These are phyloP conservation scores for Dendrothele bispora DNA, from an alignment of 768 basidiomycete species.

Conservation along the genomic window DNA sequence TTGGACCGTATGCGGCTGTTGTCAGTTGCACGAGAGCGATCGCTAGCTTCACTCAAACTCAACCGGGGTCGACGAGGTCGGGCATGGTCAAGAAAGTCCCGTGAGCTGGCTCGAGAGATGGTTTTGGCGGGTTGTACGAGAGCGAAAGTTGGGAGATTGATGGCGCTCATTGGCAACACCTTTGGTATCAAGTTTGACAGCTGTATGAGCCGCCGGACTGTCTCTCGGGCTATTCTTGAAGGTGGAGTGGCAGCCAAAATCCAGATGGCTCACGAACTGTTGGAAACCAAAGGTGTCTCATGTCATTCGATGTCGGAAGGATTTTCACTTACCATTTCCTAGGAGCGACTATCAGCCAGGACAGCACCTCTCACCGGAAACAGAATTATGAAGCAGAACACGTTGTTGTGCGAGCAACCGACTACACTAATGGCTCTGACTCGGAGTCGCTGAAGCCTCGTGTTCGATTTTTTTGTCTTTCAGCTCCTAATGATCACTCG, in stretches of 20 bases:
- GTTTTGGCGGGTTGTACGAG: background rate
- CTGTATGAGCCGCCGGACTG: constrained; percentile 12
- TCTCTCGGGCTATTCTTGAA: constrained; percentile 15
- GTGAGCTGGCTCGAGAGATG: no score
- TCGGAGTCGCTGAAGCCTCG: background rate
- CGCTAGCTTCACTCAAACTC: no score
- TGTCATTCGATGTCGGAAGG: background rate
- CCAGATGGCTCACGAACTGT: constrained; percentile 21
- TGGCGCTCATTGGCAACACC: background rate
- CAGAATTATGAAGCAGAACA: constrained; percentile 14
- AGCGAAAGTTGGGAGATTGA: background rate
- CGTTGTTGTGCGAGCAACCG: background rate
- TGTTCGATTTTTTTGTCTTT: background rate
- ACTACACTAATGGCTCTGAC: constrained; percentile 1
- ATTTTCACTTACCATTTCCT: background rate
- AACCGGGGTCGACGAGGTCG: no score
- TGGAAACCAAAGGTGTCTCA: constrained; percentile 12
- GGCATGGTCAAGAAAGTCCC: no score
- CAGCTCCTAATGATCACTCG: background rate
- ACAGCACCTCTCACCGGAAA: constrained; percentile 10
- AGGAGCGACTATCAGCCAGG: constrained; percentile 10
- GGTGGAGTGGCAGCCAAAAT: constrained; percentile 22
- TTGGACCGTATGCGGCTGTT: no score
- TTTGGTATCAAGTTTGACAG: constrained; percentile 9
- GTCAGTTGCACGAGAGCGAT: no score